Evolutionary conservation across 331 rosid species (phyloP), one percentile per base, ranked within the genome.

Genomic region (Pyrus hybrid): DNA sequence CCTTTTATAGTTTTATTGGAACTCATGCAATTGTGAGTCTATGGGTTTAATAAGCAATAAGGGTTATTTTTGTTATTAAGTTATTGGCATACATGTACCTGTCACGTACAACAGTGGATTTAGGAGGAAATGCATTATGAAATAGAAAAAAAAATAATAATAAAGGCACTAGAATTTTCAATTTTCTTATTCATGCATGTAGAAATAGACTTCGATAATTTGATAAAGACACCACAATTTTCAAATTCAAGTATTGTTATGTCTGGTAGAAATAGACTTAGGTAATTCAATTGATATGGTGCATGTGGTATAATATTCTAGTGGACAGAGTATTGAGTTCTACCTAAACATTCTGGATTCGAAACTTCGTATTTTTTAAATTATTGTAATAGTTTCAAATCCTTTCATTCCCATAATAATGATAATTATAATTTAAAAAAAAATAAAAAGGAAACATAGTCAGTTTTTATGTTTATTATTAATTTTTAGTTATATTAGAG

Each of bases 91-190:
- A 29, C 8, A 8, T 17, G 70, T 66, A 20, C 47, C 47, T 33
- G 10, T 11, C 70, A 20, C 49, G 9, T 66, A 18, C 68, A 26
- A 76, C 33, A 67, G 74, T 28, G 4, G 56, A 62, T 29, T 67
- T 53, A 74, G 77, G 81, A 47, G 81, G 49, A 74, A 67, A 23
- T 57, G 81, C 80, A 84, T 77, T 45, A 54, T 47, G 56, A 5
- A 49, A 17, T 49, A 71, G 63, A 45, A 30, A 63, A 54, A 29
- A 21, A 4, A 13, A n/a, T 4, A 17, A 11, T 4, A 16, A 54
- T 17, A 6, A 22, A 26, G 7, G 66, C n/a, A 61, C 9, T 61
- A 1, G 2, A 25, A 14, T 61, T 21, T 13, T 8, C 47, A 72
- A 65, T 72, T 72, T 76, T 71, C 65, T 76, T 22, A 1, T 61